A percentile compares a stretch with the other conserved stretches of the same genome.
Evolutionary conservation across 768 basidiomycete genomes (phyloP).

Genomic region (Lactarius indigo): DNA sequence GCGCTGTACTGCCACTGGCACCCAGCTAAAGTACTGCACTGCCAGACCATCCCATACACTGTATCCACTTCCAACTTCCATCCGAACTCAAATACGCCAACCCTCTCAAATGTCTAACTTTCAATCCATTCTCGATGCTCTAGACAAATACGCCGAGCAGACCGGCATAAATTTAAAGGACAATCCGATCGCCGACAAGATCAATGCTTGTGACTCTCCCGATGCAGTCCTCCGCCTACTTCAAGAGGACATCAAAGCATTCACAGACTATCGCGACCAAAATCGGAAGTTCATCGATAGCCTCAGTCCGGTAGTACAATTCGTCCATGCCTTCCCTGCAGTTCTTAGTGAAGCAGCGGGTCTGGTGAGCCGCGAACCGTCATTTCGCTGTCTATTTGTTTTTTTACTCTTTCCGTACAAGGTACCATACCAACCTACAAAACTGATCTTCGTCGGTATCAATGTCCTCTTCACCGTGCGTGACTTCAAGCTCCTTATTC

Average conservation of each 20-base stretch:
- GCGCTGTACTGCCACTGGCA: no score
- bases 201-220: not conserved
- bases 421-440: not conserved
- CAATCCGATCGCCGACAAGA: not conserved
- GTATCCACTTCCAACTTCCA: no score
- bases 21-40: no score
- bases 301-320: not conserved
- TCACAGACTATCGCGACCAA: not conserved
- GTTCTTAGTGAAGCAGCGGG: not conserved
- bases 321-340: not conserved
- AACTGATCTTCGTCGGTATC: not conserved
- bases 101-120: not conserved
- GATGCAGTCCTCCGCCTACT: not conserved
- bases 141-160: not conserved
- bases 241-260: not conserved
- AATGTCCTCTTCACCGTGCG: not conserved
- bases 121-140: not conserved
- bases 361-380: not conserved
- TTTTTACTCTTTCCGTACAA: not conserved
- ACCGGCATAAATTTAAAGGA: not conserved
- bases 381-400: no score
- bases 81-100: no score
- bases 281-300: not conserved
- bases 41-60: no score
- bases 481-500: not conserved